Base-by-base conservation (phyloP, 148 eudicot species). In the Arbutus unedo region DNA sequence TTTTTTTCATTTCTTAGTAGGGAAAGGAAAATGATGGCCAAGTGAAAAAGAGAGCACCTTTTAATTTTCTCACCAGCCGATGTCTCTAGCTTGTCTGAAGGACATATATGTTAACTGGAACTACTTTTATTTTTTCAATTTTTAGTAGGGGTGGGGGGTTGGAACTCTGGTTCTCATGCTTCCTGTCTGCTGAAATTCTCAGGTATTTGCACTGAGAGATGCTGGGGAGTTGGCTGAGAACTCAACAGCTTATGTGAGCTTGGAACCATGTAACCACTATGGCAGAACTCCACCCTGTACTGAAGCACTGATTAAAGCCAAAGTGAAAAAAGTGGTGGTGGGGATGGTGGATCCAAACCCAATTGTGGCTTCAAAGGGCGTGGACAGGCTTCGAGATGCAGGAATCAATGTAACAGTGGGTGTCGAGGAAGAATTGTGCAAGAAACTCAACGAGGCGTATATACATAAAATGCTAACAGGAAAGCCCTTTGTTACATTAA, bases 291-390 rank as follows among this genome's bases (percentile, higher is more conserved):
- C 99, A 8, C 98, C 99, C 44, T 96, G 99, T 85, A 85, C 93
- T 19, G 96, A 96, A 85, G 98, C 98, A 74, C 81, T 96, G 45
- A 90, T 96, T 72, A 94, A 92, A 83, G 98, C 98, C 62, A 93
- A 91, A 86, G 93, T 96, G 82, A 93, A 91, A 88, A 92, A 89
- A 64, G 98, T 94, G 56, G 99, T 96, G 68, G 83, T 96, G 74
- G 99, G 99, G 55, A 94, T 94, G 99, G 97, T 94, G 79, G 99
- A 96, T 85, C 98, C 93, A 0, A 96, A 96, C 86, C 98, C 99
- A 25, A 86, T 96, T 85, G 98, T 94, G 59, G 95, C 90, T 68
- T 96, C 98, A 2, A 91, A 85, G 77, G 99, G 98, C 55, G 85
- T 96, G 44, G 81, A 88, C 71, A 92, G 83, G 77, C 93, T 96